Conservation (phyloP, 2,329 filamentous ascomycete species). For the Neonectria sp. region DNA sequence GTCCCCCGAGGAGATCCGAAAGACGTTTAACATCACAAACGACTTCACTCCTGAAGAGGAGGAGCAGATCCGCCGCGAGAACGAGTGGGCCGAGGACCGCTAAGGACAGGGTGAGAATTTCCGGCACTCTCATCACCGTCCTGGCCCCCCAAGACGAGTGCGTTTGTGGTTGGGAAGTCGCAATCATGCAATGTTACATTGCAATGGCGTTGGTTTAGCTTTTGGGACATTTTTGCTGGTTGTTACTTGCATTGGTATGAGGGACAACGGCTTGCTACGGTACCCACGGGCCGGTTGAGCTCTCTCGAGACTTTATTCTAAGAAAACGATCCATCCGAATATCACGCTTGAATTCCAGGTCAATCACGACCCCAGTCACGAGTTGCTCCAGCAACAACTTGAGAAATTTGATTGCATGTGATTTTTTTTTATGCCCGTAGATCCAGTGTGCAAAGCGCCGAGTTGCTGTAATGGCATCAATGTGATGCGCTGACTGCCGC, state of each 20-base stretch:
- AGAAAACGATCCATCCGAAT: constrained; percentile 28
- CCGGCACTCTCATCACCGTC: constrained; percentile 6
- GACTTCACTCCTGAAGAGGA: constrained; percentile 99
- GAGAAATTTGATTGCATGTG: constrained; percentile 11
- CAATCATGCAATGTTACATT: constrained; percentile 26
- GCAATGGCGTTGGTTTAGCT: constrained; percentile 46
- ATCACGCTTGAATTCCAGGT: constrained; percentile 24
- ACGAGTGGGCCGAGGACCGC: constrained; percentile 91
- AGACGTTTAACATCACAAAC: constrained; percentile 99
- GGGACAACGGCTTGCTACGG: constrained; percentile 17
- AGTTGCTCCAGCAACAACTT: constrained; percentile 9
- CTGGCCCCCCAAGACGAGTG: not conserved
- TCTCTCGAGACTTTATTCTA: constrained; percentile 24
- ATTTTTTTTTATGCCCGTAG: not conserved
- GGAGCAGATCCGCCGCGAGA: constrained; percentile 94
- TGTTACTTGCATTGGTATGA: constrained; percentile 35
- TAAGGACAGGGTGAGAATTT: constrained; percentile 55
- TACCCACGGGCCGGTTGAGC: constrained; percentile 11
- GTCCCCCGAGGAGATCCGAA: constrained; percentile 98
- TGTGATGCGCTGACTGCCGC: not conserved
- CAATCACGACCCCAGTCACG: not conserved
- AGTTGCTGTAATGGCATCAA: not conserved
- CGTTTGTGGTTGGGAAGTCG: not conserved
- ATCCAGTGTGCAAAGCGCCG: not conserved
- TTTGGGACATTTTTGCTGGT: constrained; percentile 40